A percentile compares a stretch with the other conserved stretches of the same genome.
Evolutionary conservation across 176 grass and related monocot species (phyloP).

Genomic region (Bonia amplexicaulis): DNA sequence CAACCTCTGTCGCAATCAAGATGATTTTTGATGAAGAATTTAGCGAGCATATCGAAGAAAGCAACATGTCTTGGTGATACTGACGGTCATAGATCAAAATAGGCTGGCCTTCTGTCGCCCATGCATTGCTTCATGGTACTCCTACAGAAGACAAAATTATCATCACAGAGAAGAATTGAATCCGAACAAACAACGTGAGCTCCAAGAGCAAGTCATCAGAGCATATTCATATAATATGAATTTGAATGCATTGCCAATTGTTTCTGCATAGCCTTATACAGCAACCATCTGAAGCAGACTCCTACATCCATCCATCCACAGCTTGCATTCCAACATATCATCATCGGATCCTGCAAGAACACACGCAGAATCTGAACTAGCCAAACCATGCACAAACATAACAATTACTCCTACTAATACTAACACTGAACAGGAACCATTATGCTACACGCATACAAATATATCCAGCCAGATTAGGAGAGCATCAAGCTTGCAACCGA

Average conservation of each 20-base stretch:
- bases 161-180: neutral
- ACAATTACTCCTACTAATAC: neutral
- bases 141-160: neutral
- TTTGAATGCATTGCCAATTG: neutral
- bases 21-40: no score
- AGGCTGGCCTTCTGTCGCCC: neutral
- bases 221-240: neutral
- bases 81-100: neutral
- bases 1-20: neutral
- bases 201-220: neutral
- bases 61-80: neutral
- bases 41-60: neutral
- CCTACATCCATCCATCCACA: neutral
- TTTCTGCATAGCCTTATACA: neutral
- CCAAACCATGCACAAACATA: neutral
- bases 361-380: constrained; percentile 38
- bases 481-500: neutral
- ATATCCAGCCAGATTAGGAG: neutral
- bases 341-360: constrained; percentile 35
- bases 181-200: neutral
- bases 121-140: neutral
- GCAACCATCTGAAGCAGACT: neutral
- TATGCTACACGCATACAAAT: neutral
- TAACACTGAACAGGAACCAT: neutral
- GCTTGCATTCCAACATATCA: neutral